phyloP scores from a whole-genome alignment of 2,329 filamentous ascomycete genomes.

The Aspergillus luchuensis region DNA sequence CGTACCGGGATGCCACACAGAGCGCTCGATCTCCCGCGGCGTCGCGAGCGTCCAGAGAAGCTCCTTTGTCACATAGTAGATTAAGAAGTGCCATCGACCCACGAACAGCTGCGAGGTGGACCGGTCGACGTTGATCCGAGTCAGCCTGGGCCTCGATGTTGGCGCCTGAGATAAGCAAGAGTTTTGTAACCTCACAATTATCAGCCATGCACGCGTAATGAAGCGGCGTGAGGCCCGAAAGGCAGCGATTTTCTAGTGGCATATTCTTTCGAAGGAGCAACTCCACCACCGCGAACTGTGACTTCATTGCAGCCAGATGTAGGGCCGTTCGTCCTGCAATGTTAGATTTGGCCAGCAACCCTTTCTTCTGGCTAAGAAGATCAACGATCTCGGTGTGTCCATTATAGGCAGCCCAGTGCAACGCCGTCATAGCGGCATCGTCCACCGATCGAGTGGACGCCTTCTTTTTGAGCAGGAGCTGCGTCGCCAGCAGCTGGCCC shows the following conservation, averaged over 20 bases:
- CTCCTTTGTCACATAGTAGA: constrained; percentile 35
- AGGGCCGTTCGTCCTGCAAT: constrained; percentile 37
- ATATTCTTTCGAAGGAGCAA: constrained; percentile 37
- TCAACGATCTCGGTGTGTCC: constrained; percentile 41
- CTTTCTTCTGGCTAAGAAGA: constrained; percentile 35
- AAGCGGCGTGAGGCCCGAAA: constrained; percentile 33
- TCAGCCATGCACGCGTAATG: constrained; percentile 42
- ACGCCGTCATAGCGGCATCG: constrained; percentile 39
- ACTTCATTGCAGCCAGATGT: constrained; percentile 39
- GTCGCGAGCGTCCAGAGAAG: constrained; percentile 37
- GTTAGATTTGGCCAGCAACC: constrained; percentile 30
- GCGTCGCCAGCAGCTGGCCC: constrained; percentile 30
- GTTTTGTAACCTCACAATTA: constrained; percentile 32
- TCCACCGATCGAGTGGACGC: constrained; percentile 31
- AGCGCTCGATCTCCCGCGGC: constrained; percentile 37
- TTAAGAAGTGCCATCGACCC: constrained; percentile 34
- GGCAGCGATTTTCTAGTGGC: constrained; percentile 34
- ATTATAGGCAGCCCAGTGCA: constrained; percentile 44
- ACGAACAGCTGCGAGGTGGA: constrained; percentile 37
- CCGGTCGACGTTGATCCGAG: constrained; percentile 30
- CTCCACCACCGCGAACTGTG: constrained; percentile 42
- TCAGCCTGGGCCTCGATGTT: constrained; percentile 37
- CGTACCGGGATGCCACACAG: constrained; percentile 35
- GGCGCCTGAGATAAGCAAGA: constrained; percentile 38
- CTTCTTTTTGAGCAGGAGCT: constrained; percentile 36